Evolutionary conservation across 179 eudicot species (phyloP).

Genomic region (Nepenthes alata): DNA sequence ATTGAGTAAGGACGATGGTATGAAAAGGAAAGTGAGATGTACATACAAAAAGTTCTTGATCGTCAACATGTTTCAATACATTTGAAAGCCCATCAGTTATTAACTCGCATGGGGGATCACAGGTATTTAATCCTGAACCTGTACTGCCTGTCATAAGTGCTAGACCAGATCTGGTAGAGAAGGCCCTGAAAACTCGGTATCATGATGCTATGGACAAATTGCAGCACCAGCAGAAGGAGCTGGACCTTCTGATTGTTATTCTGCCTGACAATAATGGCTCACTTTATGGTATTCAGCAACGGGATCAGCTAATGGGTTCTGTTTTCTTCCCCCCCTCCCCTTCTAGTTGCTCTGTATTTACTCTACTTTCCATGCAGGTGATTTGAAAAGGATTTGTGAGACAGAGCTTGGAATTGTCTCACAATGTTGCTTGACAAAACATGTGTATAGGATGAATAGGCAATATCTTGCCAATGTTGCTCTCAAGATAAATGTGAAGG

Average conservation of each 20-base stretch:
- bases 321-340: background rate
- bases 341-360: background rate
- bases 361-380: conserved; percentile 27
- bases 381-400: conserved; percentile 80
- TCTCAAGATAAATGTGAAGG: conserved; percentile 79
- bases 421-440: conserved; percentile 79
- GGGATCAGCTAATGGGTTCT: background rate
- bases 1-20: too few relatives aligned
- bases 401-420: conserved; percentile 87
- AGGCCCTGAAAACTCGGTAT: conserved; percentile 50
- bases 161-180: conserved; percentile 78
- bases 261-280: conserved; percentile 86
- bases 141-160: conserved; percentile 43
- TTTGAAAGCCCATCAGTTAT: background rate
- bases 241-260: conserved; percentile 66
- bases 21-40: too few relatives aligned
- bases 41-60: too few relatives aligned
- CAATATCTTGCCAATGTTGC: conserved; percentile 85
- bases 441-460: conserved; percentile 55
- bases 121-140: conserved; percentile 57
- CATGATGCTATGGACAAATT: conserved; percentile 60
- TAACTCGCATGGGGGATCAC: background rate
- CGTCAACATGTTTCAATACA: too few relatives aligned
- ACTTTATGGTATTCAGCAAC: conserved; percentile 53
- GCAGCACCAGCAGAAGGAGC: conserved; percentile 46